Percentiles rank a stretch among this genome's conserved stretches.
These are phyloP conservation scores for sorghum (Sorghum bicolor) DNA, from an alignment of 176 grass and related monocot genomes.

Conservation along the genomic window DNA sequence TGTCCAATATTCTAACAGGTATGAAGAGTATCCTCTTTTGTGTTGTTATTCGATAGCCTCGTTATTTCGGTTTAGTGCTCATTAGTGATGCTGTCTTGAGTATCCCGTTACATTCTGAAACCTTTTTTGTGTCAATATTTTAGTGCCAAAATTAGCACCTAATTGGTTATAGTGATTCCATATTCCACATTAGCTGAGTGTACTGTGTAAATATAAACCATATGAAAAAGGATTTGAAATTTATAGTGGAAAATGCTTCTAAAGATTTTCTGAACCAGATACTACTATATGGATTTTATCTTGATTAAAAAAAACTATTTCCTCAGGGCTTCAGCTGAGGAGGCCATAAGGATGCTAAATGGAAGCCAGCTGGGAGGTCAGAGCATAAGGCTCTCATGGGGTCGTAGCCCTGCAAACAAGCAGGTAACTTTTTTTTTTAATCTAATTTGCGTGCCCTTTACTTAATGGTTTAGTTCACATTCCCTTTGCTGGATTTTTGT, in stretches of 20 bases:
- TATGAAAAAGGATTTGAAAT: not conserved
- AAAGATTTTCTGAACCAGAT: not conserved
- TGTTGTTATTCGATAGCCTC: not conserved
- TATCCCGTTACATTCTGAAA: not conserved
- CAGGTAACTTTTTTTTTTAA: conserved; percentile 20
- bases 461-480: not conserved
- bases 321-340: conserved; percentile 41
- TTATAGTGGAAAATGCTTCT: not conserved
- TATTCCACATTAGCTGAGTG: not conserved
- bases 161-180: not conserved
- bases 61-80: not conserved
- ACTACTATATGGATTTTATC: not conserved
- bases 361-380: conserved; percentile 50
- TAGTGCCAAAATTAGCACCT: not conserved
- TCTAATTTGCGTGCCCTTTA: not conserved
- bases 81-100: not conserved
- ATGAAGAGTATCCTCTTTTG: not conserved
- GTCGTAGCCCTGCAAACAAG: conserved; percentile 54
- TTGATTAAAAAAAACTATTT: not conserved
- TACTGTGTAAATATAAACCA: not conserved
- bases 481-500: not conserved
- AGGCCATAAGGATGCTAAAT: conserved; percentile 43
- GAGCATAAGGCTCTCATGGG: conserved; percentile 59
- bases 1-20: conserved; percentile 61
- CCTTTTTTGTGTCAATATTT: not conserved